Evolutionary conservation across 257 asterid species (phyloP), one percentile per base, ranked within the genome.

Genomic region (Ligustrum vulgare): DNA sequence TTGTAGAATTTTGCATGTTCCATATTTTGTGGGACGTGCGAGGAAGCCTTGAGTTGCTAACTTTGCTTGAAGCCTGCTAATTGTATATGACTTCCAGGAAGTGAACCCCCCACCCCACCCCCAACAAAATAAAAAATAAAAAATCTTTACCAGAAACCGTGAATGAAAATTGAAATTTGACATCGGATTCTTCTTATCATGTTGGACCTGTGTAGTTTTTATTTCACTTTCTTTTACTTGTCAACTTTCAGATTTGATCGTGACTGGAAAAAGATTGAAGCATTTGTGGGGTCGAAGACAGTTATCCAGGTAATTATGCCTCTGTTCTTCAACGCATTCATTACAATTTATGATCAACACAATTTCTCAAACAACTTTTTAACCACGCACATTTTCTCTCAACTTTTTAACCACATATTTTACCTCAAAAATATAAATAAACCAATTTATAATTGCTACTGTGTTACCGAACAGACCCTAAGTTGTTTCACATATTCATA

Each of bases 191-290:
- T 20, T 9, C 22, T 58, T 58, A 2, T 7, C 6, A 32, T 8
- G 13, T 58, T 58, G 65, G 33, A 10, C 60, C 41, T 64, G 63
- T 64, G 39, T 71, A 63, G 35, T 39, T 56, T 51, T 39, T 72
- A 6, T 64, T 72, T 68, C 7, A 37, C 23, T 28, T 75, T 65
- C 70, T 58, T 32, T 43, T 73, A 62, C 65, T 64, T 43, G n/a
- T 77, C 39, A 43, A 72, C 25, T 78, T 79, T 66, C 82, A 92
- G 97, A 74, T 92, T 90, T 73, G 97, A 92, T 78, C 96, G 97
- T 49, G 97, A 92, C 75, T 90, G 97, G 97, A 92, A 92, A 81
- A 92, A 92, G 78, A 92, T 92, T 41, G 93, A 87, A 83, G 97
- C 96, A 20, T 92, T 90, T 79, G 87, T 92, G 70, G 97, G 90